phyloP scores from a whole-genome alignment of 176 grass and related monocot genomes.

The Hsuehochloa calcarea region DNA sequence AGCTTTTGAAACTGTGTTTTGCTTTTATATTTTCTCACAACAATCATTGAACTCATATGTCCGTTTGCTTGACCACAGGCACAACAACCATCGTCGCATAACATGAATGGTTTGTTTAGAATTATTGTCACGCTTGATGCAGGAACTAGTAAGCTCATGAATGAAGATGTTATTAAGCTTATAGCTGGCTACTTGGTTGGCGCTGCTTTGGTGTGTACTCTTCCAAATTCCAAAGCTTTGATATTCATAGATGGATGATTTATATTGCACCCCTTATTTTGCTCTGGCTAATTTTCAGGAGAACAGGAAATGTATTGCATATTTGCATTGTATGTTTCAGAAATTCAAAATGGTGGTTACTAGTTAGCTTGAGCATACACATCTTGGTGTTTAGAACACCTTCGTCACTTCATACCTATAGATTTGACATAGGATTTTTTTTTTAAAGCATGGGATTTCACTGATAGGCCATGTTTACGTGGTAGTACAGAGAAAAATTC shows the following conservation, averaged over 20 bases:
- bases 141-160: conserved; percentile 53
- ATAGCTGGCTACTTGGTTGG: conserved; percentile 68
- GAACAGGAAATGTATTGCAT: not conserved
- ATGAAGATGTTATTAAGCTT: conserved; percentile 51
- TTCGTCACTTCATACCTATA: not conserved
- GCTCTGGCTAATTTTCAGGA: conserved; percentile 1
- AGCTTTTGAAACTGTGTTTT: conserved; percentile 27
- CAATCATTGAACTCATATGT: conserved; percentile 10
- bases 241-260: not conserved
- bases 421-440: not conserved
- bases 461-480: conserved; percentile 15
- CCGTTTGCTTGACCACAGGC: conserved; percentile 35
- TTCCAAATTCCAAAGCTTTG: conserved; percentile 3
- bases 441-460: not conserved
- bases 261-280: conserved; percentile 24
- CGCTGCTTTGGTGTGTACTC: conserved; percentile 69
- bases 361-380: not conserved
- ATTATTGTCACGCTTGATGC: conserved; percentile 73
- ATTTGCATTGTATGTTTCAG: conserved; percentile 6
- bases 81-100: conserved; percentile 53
- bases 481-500: not conserved
- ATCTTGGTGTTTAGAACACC: not conserved
- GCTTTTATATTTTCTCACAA: conserved; percentile 1
- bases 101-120: conserved; percentile 64
- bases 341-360: not conserved